Conservation (phyloP, 805 yeast species). For the Wickerhamiella occidentalis region DNA sequence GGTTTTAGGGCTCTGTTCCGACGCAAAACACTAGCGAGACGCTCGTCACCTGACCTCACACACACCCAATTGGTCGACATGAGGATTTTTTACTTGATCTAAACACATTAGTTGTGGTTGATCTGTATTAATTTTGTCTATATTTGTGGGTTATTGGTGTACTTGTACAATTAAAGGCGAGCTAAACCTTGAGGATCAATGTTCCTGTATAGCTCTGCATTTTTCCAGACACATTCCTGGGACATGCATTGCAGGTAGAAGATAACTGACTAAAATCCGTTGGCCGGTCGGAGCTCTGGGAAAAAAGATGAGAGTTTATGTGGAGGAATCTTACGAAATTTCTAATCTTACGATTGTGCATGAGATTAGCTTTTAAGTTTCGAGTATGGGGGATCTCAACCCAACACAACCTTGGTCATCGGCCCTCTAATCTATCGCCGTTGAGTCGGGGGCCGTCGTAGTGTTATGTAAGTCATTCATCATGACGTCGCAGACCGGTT, state of each 20-base stretch:
- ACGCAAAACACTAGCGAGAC: background rate
- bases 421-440: too few species aligned
- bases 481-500: background rate
- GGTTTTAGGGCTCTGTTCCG: background rate
- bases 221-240: slow-evolving; percentile 6
- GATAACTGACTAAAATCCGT: slow-evolving; percentile 1
- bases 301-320: too few species aligned
- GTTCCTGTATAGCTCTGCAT: background rate
- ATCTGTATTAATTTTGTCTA: background rate
- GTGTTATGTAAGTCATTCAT: background rate
- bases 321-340: too few species aligned
- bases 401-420: too few species aligned
- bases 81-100: background rate
- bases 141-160: background rate
- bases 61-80: background rate
- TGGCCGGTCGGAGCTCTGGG: background rate
- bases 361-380: background rate
- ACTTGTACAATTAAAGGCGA: background rate
- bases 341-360: background rate
- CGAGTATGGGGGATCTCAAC: background rate
- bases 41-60: slow-evolving; percentile 1
- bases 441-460: background rate
- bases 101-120: background rate
- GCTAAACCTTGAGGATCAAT: background rate
- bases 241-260: slow-evolving; percentile 7